These are phyloP conservation scores for Pythium myriotylum DNA, from an alignment of 352 stramenopile species.

Conservation along the genomic window DNA sequence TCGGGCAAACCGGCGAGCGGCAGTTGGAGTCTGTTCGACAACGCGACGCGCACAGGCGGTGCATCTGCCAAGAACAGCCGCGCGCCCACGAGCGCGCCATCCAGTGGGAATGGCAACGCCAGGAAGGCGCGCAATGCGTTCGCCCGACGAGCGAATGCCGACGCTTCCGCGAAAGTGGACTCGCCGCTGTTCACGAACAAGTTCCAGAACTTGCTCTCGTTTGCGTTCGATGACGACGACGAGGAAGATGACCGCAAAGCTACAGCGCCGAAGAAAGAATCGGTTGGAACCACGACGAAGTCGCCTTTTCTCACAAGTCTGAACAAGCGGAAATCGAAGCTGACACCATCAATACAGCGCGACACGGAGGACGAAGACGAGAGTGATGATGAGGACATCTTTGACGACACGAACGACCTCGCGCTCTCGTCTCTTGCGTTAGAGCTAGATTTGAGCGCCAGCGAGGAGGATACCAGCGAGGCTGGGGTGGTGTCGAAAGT, in stretches of 20 bases:
- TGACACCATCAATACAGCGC: background rate
- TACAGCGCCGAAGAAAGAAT: background rate
- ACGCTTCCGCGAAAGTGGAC: conserved; percentile 27
- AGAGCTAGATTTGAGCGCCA: conserved; percentile 16
- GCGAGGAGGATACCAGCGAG: conserved; percentile 31
- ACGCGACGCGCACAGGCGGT: background rate
- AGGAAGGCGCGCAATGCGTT: conserved; percentile 34
- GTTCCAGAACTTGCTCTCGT: conserved; percentile 83
- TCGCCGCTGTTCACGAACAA: conserved; percentile 76
- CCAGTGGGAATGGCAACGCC: too few relatives aligned
- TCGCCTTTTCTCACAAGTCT: conserved; percentile 19
- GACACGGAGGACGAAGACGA: conserved; percentile 17
- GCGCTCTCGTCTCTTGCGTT: conserved; percentile 56
- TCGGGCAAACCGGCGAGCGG: conserved; percentile 16
- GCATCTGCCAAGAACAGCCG: too few relatives aligned
- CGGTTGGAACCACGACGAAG: conserved; percentile 1
- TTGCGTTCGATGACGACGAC: conserved; percentile 62
- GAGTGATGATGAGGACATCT: conserved; percentile 33
- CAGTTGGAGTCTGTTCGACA: conserved; percentile 41
- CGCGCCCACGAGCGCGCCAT: too few relatives aligned
- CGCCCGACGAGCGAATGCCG: conserved; percentile 2
- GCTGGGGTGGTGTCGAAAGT: conserved; percentile 33
- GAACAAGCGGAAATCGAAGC: conserved; percentile 1
- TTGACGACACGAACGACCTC: conserved; percentile 34
- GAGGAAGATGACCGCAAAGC: conserved; percentile 19